phyloP scores from a whole-genome alignment of 164 flowering plant species.

The Macadamia tetraphylla region DNA sequence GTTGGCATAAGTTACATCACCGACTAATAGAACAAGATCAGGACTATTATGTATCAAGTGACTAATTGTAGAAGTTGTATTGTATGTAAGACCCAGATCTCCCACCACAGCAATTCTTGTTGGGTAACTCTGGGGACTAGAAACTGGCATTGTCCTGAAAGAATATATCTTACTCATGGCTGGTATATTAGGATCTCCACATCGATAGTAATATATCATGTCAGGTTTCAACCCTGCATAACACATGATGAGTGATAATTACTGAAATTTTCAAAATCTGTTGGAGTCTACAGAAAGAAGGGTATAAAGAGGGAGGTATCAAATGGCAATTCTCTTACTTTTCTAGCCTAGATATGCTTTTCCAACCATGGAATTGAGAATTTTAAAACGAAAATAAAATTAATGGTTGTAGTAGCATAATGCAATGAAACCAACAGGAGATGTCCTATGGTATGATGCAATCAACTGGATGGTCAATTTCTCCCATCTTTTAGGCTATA shows the following conservation, averaged over 20 bases:
- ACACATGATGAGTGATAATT: background rate
- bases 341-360: no score
- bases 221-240: conserved; percentile 61
- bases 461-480: no score
- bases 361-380: no score
- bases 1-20: conserved; percentile 84
- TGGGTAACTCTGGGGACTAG: conserved; percentile 66
- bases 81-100: conserved; percentile 91
- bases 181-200: conserved; percentile 80
- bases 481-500: no score
- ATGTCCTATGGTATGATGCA: no score
- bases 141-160: conserved; percentile 76
- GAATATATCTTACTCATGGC: conserved; percentile 58
- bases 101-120: conserved; percentile 72
- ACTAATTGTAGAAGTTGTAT: conserved; percentile 64
- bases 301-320: no score
- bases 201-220: conserved; percentile 59
- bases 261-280: background rate
- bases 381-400: no score
- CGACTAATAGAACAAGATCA: conserved; percentile 72
- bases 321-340: no score
- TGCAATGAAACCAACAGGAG: no score
- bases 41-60: conserved; percentile 71
- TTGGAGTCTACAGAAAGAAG: no score
- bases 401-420: no score